Percentiles rank a stretch among this genome's conserved stretches.
These are phyloP conservation scores for Typha latifolia DNA, from an alignment of 176 grass and related monocot genomes.

Conservation along the genomic window DNA sequence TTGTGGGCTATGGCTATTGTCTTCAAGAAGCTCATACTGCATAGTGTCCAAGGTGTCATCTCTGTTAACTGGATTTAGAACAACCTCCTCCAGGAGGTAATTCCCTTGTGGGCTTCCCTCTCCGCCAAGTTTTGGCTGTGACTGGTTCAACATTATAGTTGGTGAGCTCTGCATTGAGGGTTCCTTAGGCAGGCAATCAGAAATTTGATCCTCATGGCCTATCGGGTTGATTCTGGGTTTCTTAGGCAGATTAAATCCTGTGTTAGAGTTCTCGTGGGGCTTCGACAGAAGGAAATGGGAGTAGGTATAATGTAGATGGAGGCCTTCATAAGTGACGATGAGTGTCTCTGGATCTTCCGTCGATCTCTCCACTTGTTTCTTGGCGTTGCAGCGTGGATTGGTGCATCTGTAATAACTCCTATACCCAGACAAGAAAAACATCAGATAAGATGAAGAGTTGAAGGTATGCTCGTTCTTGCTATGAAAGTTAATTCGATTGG, in stretches of 20 bases:
- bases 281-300: constrained; percentile 38
- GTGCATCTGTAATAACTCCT: constrained; percentile 99
- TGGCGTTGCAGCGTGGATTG: constrained; percentile 89
- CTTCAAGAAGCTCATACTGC: constrained; percentile 8
- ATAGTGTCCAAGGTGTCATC: not conserved
- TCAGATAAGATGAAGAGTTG: not conserved
- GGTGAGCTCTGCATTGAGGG: not conserved
- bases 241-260: constrained; percentile 19
- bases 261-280: not conserved
- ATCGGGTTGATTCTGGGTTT: constrained; percentile 37
- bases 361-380: constrained; percentile 82
- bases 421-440: not conserved
- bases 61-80: not conserved
- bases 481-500: too few species aligned
- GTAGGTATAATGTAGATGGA: constrained; percentile 90
- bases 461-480: too few species aligned
- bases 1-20: not conserved
- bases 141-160: not conserved
- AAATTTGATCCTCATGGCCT: not conserved
- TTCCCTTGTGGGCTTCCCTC: too few species aligned
- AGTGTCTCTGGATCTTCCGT: constrained; percentile 60
- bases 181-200: not conserved
- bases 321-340: constrained; percentile 77
- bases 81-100: constrained; percentile 8
- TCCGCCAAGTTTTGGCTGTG: too few species aligned